Conservation (phyloP, 2,329 filamentous ascomycete species). For the Pseudophaeomoniella oleicola region DNA sequence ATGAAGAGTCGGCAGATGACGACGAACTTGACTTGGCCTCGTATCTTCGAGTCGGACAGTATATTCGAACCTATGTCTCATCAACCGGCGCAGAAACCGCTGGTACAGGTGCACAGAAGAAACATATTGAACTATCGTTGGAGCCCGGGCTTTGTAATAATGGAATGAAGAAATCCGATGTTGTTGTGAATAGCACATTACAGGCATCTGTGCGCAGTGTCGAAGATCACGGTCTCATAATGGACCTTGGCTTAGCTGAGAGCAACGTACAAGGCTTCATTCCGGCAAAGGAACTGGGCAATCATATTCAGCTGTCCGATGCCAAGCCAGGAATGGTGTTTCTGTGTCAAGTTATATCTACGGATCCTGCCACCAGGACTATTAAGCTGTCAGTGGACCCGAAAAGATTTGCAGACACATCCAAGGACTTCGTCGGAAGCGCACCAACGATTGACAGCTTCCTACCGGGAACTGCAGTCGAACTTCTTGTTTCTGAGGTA, state of each 20-base stretch:
- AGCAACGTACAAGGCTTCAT: constrained; percentile 65
- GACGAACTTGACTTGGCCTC: constrained; percentile 53
- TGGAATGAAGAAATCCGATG: constrained; percentile 55
- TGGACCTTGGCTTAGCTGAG: constrained; percentile 71
- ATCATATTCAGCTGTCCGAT: constrained; percentile 46
- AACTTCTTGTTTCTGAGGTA: constrained; percentile 67
- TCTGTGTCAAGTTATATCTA: constrained; percentile 64
- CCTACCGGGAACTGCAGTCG: constrained; percentile 79
- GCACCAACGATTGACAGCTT: constrained; percentile 83
- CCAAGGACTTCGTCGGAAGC: constrained; percentile 18
- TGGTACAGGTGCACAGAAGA: constrained; percentile 49
- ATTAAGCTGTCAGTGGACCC: constrained; percentile 69
- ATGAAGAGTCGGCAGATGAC: constrained; percentile 28
- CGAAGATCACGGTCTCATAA: constrained; percentile 90
- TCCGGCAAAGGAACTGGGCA: constrained; percentile 65
- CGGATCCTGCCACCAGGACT: constrained; percentile 65
- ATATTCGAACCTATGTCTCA: constrained; percentile 67
- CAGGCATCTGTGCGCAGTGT: constrained; percentile 82
- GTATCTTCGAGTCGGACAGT: constrained; percentile 74
- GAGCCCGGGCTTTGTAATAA: constrained; percentile 66
- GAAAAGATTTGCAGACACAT: constrained; percentile 35
- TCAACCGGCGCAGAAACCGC: constrained; percentile 50
- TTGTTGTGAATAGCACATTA: constrained; percentile 61
- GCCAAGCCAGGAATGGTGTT: constrained; percentile 75
- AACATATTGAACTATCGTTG: constrained; percentile 75